Base-by-base conservation (phyloP, 1,139 yeast species). In the Fermentozyma sake region DNA sequence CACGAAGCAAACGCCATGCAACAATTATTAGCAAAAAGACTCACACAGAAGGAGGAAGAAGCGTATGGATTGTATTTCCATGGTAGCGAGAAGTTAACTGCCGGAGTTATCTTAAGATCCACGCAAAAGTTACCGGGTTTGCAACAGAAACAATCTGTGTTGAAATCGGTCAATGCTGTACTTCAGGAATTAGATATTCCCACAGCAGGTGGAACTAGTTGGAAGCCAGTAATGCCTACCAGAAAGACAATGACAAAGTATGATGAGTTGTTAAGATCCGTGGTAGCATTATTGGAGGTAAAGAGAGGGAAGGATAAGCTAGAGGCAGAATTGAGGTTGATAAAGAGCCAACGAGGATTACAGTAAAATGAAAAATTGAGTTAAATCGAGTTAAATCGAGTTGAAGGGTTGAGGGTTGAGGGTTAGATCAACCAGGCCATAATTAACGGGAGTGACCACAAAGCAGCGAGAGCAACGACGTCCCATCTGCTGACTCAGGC, bases 191-290 rank as follows among this genome's bases (percentile, higher is more conserved):
- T 91, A 38, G 91, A 80, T 10, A 60, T 91, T 14, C 68, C 80
- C 2, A 79, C 94, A 1, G 71, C 66, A 4, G 72, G 72, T 11
- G 72, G 72, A 7, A 66, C 68, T 8, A 51, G 60, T 13, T 66
- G 68, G 44, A 78, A 83, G 38, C 97, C 98, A 1, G 77, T 79
- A 1, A 81, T 93, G 83, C 94, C 95, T 3, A 85, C 98, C 0
- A 76, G 83, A 23, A 76, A 71, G 33, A 87, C 93, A 1, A 76
- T 86, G 58, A 70, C 79, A 7, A 79, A 76, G 47, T 89, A 83
- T 51, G 97, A 91, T 44, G 79, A 78, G 35, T 57, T 91, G 29
- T 70, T 84, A 32, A 76, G 81, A 39, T 68, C 81, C 0, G 84
- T 86, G 22, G 79, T 79, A 7, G 73, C 82, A 3, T 61, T 91